phyloP scores from a whole-genome alignment of 768 basidiomycete genomes.

The Amanita exitialis region DNA sequence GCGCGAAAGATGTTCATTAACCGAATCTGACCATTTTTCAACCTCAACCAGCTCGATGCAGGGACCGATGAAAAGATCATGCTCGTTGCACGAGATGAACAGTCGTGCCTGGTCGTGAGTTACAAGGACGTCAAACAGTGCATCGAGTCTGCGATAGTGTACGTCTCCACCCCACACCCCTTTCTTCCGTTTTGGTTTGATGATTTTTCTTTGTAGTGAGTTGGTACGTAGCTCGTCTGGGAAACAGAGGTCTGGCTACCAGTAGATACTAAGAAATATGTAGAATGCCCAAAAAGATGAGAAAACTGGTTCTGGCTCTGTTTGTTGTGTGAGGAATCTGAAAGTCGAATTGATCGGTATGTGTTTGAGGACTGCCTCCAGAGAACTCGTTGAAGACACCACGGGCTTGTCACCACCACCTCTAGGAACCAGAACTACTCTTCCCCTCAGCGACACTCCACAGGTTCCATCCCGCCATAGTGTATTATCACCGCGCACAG shows the following conservation, averaged over 20 bases:
- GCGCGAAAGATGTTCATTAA: slow-evolving; percentile 7
- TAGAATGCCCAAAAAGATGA: slow-evolving; percentile 62
- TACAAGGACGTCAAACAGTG: slow-evolving; percentile 88
- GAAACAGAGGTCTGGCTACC: neutral
- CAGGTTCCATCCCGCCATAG: too few species aligned
- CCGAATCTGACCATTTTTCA: neutral
- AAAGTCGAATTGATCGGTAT: too few species aligned
- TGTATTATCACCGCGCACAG: too few species aligned
- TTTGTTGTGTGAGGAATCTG: too few species aligned
- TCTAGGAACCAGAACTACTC: too few species aligned
- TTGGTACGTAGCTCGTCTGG: slow-evolving; percentile 1
- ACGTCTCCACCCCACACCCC: neutral
- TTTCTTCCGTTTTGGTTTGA: neutral
- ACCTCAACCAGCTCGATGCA: slow-evolving; percentile 62
- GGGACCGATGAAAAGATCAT: slow-evolving; percentile 92
- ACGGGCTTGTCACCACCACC: too few species aligned
- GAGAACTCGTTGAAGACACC: too few species aligned
- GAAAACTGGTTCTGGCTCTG: slow-evolving; percentile 27
- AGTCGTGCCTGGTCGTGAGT: slow-evolving; percentile 88
- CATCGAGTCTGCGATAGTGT: slow-evolving; percentile 64
- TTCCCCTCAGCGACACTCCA: too few species aligned
- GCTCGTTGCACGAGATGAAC: slow-evolving; percentile 92
- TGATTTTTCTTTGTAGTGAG: neutral
- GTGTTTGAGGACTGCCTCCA: too few species aligned
- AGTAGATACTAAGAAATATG: slow-evolving; percentile 37